phyloP scores from a whole-genome alignment of 1,284 basidiomycete species.

The Sporisorium iseilematis-ciliati region DNA sequence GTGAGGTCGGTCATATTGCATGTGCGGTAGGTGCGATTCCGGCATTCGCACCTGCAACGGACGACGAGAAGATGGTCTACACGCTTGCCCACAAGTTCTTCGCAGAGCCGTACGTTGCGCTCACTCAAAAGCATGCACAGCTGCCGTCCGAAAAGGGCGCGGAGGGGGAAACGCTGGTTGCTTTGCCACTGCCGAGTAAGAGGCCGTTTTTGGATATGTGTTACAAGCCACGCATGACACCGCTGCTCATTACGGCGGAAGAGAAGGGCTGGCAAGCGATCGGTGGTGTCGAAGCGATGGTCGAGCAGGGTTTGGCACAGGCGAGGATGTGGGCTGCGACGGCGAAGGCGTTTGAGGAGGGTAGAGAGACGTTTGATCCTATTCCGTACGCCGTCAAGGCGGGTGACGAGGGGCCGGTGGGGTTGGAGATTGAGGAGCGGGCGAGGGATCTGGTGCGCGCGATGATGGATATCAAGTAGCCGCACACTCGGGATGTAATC shows the following conservation, averaged over 20 bases:
- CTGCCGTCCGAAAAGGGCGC: background rate
- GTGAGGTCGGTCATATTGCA: conserved; percentile 48
- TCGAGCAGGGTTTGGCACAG: conserved; percentile 70
- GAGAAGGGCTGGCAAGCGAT: conserved; percentile 61
- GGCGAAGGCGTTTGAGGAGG: conserved; percentile 37
- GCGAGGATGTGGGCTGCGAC: conserved; percentile 64
- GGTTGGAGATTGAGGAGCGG: conserved; percentile 36
- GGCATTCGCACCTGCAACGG: conserved; percentile 57
- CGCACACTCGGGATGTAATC: background rate
- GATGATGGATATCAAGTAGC: conserved; percentile 46
- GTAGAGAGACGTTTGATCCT: conserved; percentile 34
- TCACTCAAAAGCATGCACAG: conserved; percentile 1
- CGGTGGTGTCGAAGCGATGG: conserved; percentile 69
- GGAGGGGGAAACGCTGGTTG: conserved; percentile 6
- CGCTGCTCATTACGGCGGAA: conserved; percentile 57
- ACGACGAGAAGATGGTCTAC: conserved; percentile 67
- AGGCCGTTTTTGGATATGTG: conserved; percentile 70
- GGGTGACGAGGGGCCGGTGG: conserved; percentile 49
- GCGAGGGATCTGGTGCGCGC: conserved; percentile 35
- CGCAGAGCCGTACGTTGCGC: conserved; percentile 20
- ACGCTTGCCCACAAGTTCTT: conserved; percentile 58
- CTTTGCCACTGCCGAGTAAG: conserved; percentile 49
- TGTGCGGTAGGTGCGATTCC: conserved; percentile 67
- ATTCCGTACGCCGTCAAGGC: conserved; percentile 41
- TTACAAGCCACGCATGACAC: conserved; percentile 70